Evolutionary conservation across 371 early-diverging fungal genomes (phyloP).

Genomic region (Phascolomyces articulosus): DNA sequence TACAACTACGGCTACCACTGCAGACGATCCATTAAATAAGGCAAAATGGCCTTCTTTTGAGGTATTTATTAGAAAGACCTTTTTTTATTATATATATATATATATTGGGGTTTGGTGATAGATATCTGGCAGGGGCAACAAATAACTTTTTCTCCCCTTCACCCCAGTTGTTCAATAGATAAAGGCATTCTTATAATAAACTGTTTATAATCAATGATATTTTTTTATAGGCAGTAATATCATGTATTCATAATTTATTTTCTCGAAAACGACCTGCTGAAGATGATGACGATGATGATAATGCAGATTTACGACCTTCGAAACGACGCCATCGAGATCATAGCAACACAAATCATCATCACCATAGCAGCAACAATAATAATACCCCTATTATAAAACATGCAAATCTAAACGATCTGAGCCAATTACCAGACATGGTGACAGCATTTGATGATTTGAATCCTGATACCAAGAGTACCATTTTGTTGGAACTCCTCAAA

Average conservation of each 20-base stretch:
- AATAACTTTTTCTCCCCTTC: too few relatives aligned
- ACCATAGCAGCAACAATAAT: not conserved
- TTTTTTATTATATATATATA: too few relatives aligned
- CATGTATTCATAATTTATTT: slow-evolving; percentile 2
- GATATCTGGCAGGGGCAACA: too few relatives aligned
- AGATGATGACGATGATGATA: not conserved
- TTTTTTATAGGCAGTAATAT: not conserved
- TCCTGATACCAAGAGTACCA: slow-evolving; percentile 27
- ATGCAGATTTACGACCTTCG: not conserved
- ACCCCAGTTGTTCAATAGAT: too few relatives aligned
- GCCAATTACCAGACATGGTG: slow-evolving; percentile 15
- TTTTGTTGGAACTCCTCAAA: slow-evolving; percentile 40
- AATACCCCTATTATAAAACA: not conserved
- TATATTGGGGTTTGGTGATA: too few relatives aligned
- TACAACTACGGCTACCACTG: too few relatives aligned
- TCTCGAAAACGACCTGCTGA: not conserved
- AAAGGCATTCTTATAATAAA: too few relatives aligned
- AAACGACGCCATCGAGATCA: not conserved
- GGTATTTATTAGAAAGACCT: not conserved
- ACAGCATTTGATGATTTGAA: slow-evolving; percentile 35
- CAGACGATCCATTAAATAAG: not conserved
- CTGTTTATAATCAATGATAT: not conserved
- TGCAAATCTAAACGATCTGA: not conserved
- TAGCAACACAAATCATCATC: not conserved
- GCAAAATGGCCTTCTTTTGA: slow-evolving; percentile 3